Evolutionary conservation across 352 stramenopile species (phyloP).

Genomic region (Phytopythium aichiense): DNA sequence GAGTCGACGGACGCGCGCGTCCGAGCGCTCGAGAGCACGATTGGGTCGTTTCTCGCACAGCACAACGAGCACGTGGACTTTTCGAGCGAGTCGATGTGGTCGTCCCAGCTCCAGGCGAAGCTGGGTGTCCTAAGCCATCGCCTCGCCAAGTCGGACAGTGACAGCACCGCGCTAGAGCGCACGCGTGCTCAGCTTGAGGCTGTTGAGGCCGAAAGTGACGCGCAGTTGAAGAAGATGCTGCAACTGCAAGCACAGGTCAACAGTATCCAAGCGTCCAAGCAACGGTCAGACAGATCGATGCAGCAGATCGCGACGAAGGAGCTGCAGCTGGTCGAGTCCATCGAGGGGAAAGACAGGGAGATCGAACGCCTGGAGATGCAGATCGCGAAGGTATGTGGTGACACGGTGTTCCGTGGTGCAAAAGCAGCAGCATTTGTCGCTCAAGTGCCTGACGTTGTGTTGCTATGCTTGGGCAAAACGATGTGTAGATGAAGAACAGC

Average conservation of each 20-base stretch:
- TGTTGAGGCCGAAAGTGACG: conserved; percentile 16
- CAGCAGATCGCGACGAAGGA: conserved; percentile 27
- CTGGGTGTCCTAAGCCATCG: conserved; percentile 13
- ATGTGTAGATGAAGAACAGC: conserved; percentile 24
- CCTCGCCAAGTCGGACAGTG: conserved; percentile 5
- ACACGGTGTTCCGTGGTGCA: background rate
- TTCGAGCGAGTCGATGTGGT: background rate
- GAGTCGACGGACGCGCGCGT: conserved; percentile 6
- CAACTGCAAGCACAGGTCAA: conserved; percentile 26
- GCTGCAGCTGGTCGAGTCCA: conserved; percentile 16
- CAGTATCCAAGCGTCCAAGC: conserved; percentile 17
- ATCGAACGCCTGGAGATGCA: conserved; percentile 26
- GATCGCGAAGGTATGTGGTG: conserved; percentile 12
- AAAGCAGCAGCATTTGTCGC: background rate
- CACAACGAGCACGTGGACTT: conserved; percentile 14
- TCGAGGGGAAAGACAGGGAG: conserved; percentile 21
- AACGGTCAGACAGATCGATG: conserved; percentile 14
- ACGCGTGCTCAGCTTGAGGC: conserved; percentile 12
- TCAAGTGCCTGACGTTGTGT: background rate
- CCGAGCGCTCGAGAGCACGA: conserved; percentile 10
- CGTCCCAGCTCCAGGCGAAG: conserved; percentile 5
- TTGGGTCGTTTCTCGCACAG: conserved; percentile 25
- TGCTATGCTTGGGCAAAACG: background rate
- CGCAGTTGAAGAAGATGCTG: conserved; percentile 25
- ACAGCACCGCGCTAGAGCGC: conserved; percentile 3